Evolutionary conservation across 768 basidiomycete species (phyloP).

Genomic region (Amanita rimosa): DNA sequence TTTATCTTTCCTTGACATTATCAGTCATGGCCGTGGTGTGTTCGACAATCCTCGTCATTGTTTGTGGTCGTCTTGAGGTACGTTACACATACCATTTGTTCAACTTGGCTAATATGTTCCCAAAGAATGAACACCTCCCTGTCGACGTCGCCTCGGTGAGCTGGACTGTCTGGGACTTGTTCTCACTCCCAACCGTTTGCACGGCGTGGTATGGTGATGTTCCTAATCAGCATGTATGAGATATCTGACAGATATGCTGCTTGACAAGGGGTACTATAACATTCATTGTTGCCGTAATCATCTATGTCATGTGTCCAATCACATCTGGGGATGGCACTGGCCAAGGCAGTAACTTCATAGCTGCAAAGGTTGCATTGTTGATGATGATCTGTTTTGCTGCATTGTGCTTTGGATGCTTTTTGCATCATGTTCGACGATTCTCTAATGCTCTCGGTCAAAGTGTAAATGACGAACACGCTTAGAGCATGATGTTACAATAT

Average conservation of each 20-base stretch:
- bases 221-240: not conserved
- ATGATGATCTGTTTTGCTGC: not conserved
- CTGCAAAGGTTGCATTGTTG: not conserved
- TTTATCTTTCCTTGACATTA: not conserved
- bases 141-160: not conserved
- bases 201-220: not conserved
- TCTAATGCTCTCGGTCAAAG: not conserved
- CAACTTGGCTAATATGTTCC: not conserved
- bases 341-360: too few relatives aligned
- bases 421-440: not conserved
- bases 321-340: not conserved
- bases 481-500: too few relatives aligned
- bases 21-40: not conserved
- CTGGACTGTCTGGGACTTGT: conserved; percentile 1
- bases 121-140: not conserved
- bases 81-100: not conserved
- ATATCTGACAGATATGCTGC: not conserved
- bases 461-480: too few relatives aligned
- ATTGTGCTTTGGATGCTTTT: not conserved
- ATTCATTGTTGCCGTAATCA: not conserved
- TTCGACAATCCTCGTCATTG: conserved; percentile 1
- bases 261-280: not conserved
- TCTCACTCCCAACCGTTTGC: not conserved
- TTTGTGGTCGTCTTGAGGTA: not conserved
- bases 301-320: not conserved